These are phyloP conservation scores for Aspergillus quadricinctus DNA, from an alignment of 2,329 filamentous ascomycete species.

Conservation along the genomic window DNA sequence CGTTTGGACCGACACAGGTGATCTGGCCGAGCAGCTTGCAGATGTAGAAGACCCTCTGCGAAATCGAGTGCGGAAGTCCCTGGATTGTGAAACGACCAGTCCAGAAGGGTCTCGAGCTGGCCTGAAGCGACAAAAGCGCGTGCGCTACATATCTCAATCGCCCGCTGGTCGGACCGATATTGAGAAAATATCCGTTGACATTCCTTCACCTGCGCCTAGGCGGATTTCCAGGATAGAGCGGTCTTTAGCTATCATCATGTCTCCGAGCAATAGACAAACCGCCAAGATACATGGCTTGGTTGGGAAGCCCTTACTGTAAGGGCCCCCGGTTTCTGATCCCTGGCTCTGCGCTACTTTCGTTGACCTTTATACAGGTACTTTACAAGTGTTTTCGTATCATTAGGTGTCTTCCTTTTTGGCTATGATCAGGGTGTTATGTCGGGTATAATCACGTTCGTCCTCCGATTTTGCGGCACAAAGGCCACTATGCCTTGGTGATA, in stretches of 20 bases:
- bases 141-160: constrained; percentile 60
- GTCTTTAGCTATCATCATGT: constrained; percentile 79
- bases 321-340: constrained; percentile 13
- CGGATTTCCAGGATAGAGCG: constrained; percentile 64
- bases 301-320: constrained; percentile 88
- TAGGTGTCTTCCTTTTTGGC: constrained; percentile 62
- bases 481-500: neutral
- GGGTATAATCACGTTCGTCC: constrained; percentile 61
- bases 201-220: constrained; percentile 64
- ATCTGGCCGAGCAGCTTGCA: constrained; percentile 85
- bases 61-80: constrained; percentile 61
- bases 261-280: constrained; percentile 62
- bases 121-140: constrained; percentile 55
- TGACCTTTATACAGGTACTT: constrained; percentile 65
- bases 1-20: constrained; percentile 90
- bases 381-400: constrained; percentile 71
- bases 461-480: neutral
- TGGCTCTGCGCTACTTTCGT: constrained; percentile 1
- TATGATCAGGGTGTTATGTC: constrained; percentile 65
- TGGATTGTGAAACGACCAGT: constrained; percentile 58
- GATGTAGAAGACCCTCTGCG: constrained; percentile 78
- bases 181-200: constrained; percentile 56
- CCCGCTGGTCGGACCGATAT: constrained; percentile 35
- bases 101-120: constrained; percentile 30
- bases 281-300: constrained; percentile 84